These are phyloP conservation scores for Agastache rugosa DNA, from an alignment of 257 asterid species.

Conservation along the genomic window DNA sequence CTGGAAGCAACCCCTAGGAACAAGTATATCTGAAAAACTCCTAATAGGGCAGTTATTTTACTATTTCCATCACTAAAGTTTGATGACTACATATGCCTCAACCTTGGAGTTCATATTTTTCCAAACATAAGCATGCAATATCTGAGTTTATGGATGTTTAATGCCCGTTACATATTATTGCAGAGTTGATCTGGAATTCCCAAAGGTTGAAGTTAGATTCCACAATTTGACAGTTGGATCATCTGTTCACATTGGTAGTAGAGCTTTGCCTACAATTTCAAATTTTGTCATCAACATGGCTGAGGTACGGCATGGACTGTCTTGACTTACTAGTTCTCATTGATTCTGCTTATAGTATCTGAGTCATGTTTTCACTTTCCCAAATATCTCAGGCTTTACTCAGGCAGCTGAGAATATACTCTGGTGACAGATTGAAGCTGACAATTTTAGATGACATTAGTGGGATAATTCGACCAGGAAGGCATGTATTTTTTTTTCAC, in stretches of 20 bases:
- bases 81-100: neutral
- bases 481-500: slow-evolving; percentile 51
- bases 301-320: slow-evolving; percentile 58
- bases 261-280: slow-evolving; percentile 95
- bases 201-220: slow-evolving; percentile 90
- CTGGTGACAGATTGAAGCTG: slow-evolving; percentile 68
- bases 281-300: slow-evolving; percentile 84
- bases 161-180: slow-evolving; percentile 36
- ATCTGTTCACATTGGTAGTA: slow-evolving; percentile 79
- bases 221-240: slow-evolving; percentile 73
- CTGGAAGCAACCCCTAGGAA: slow-evolving; percentile 11
- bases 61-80: neutral
- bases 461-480: slow-evolving; percentile 94
- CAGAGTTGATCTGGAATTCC: slow-evolving; percentile 93
- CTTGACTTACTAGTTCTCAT: slow-evolving; percentile 8
- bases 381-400: slow-evolving; percentile 63
- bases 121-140: slow-evolving; percentile 3
- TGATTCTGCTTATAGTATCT: slow-evolving; percentile 34
- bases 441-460: slow-evolving; percentile 78
- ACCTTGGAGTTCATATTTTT: neutral
- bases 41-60: neutral
- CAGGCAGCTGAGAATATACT: slow-evolving; percentile 66
- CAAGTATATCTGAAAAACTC: neutral
- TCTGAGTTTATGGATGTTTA: slow-evolving; percentile 25
- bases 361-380: slow-evolving; percentile 29